Evolutionary conservation across 305 asterid genomes (phyloP).

Genomic region (Fraxinus ornus): DNA sequence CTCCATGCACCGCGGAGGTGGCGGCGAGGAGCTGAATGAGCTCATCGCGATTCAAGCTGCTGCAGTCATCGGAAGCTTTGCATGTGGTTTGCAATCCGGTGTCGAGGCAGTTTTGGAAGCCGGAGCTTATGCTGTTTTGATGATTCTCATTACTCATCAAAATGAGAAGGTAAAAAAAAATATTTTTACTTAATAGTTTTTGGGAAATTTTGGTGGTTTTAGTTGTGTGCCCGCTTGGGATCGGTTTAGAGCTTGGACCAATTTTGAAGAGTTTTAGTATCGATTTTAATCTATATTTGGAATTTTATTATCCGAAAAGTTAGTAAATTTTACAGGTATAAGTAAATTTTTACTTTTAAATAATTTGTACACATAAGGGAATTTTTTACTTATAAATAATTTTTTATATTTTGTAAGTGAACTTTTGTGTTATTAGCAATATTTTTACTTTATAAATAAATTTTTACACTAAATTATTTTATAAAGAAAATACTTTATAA

Average conservation of each 20-base stretch:
- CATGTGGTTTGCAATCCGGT: slow-evolving; percentile 86
- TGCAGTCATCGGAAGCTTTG: slow-evolving; percentile 90
- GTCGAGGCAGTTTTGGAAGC: slow-evolving; percentile 88
- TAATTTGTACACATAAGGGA: not conserved
- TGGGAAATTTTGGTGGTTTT: not conserved
- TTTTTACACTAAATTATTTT: too few relatives aligned
- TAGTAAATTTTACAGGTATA: not conserved
- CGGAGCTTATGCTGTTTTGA: slow-evolving; percentile 68
- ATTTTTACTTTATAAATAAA: too few relatives aligned
- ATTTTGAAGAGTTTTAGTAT: too few relatives aligned
- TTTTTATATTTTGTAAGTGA: too few relatives aligned
- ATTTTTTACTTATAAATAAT: too few relatives aligned
- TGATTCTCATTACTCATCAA: slow-evolving; percentile 60
- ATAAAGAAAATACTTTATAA: not conserved
- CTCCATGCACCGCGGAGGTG: slow-evolving; percentile 24
- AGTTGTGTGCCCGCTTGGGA: not conserved
- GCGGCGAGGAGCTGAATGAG: slow-evolving; percentile 43
- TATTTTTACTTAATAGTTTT: not conserved
- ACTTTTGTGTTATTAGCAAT: too few relatives aligned
- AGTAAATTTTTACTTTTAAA: not conserved
- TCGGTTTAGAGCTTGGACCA: too few relatives aligned
- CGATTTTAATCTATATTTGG: too few relatives aligned
- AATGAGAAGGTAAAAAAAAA: slow-evolving; percentile 59
- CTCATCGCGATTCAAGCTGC: slow-evolving; percentile 70
- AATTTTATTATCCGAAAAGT: too few relatives aligned